phyloP scores from a whole-genome alignment of 176 grass and related monocot genomes.

The Oryza brachyantha region DNA sequence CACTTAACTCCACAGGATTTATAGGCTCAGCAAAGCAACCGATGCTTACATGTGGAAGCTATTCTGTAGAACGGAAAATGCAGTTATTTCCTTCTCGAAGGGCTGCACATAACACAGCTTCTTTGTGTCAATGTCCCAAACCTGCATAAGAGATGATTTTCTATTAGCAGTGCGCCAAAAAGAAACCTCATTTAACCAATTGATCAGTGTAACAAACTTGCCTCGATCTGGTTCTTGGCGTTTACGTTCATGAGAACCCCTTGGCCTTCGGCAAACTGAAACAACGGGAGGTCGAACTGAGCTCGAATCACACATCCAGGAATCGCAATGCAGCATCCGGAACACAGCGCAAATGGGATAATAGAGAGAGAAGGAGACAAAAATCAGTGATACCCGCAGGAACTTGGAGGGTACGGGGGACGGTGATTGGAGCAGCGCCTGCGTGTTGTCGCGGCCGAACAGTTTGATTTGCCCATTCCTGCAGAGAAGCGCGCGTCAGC shows the following conservation, averaged over 20 bases:
- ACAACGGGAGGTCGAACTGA: constrained; percentile 18
- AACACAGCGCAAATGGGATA: not conserved
- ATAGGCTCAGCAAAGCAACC: not conserved
- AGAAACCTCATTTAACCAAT: not conserved
- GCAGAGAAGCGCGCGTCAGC: not conserved
- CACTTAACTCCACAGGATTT: not conserved
- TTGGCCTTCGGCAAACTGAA: constrained; percentile 83
- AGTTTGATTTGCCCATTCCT: constrained; percentile 95
- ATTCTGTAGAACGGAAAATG: constrained; percentile 61
- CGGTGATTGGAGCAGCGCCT: constrained; percentile 78
- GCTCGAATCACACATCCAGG: not conserved
- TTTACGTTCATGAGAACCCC: constrained; percentile 77
- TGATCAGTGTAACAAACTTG: constrained; percentile 3
- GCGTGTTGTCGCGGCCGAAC: constrained; percentile 86
- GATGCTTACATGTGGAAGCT: constrained; percentile 61
- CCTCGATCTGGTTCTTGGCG: constrained; percentile 84
- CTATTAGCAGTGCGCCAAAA: constrained; percentile 4
- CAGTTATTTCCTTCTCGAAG: constrained; percentile 62
- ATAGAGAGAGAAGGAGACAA: not conserved
- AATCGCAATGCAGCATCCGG: not conserved
- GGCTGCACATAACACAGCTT: constrained; percentile 47
- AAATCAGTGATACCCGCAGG: constrained; percentile 44
- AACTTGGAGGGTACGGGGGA: constrained; percentile 54
- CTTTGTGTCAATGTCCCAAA: constrained; percentile 79
- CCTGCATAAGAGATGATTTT: constrained; percentile 30